phyloP scores from a whole-genome alignment of 768 basidiomycete genomes.

The Epithele typhae region DNA sequence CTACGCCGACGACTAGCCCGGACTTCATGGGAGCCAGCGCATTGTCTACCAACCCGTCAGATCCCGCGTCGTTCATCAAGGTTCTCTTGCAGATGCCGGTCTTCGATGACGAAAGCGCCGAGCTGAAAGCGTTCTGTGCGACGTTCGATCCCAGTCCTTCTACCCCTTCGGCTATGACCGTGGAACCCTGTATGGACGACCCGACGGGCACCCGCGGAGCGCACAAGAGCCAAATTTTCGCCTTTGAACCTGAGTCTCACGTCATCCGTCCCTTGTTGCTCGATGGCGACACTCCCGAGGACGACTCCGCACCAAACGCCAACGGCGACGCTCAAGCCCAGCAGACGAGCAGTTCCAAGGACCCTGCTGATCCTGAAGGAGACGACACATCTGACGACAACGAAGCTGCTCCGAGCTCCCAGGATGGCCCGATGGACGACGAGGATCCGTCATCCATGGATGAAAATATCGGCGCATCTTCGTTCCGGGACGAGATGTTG shows the following conservation, averaged over 20 bases:
- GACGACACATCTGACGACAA: constrained; percentile 4
- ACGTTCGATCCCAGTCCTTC: constrained; percentile 56
- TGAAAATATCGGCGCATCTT: too few species aligned
- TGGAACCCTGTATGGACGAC: constrained; percentile 37
- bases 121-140: constrained; percentile 46
- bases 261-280: constrained; percentile 52
- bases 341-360: too few species aligned
- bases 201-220: constrained; percentile 11
- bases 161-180: constrained; percentile 44
- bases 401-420: too few species aligned
- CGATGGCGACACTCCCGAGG: constrained; percentile 16
- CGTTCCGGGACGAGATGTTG: too few species aligned
- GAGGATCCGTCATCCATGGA: too few species aligned
- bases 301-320: too few species aligned
- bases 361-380: constrained; percentile 1
- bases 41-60: constrained; percentile 20
- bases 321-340: too few species aligned
- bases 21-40: too few species aligned
- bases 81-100: constrained; percentile 45
- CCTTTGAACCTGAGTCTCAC: constrained; percentile 45
- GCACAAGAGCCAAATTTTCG: constrained; percentile 55
- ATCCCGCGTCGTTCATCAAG: constrained; percentile 8
- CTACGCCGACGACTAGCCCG: too few species aligned
- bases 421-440: too few species aligned
- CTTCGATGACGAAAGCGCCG: constrained; percentile 33